Evolutionary conservation across 345 rosid genomes (phyloP).

Genomic region (Durio zibethinus): DNA sequence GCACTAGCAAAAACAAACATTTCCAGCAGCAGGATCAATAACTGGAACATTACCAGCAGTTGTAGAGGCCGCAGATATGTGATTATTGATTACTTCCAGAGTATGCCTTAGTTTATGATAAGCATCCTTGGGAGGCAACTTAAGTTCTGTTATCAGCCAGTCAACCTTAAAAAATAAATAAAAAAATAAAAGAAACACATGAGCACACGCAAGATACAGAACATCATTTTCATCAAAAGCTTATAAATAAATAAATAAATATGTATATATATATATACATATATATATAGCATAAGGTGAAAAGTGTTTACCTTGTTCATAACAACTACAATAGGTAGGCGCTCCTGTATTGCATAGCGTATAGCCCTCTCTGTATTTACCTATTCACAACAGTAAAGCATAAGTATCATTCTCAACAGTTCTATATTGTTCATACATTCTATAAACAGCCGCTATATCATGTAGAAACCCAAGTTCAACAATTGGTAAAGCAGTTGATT

Average conservation of each 20-base stretch:
- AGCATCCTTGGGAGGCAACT: slow-evolving; percentile 97
- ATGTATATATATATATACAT: no score
- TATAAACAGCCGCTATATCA: neutral
- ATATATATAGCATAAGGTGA: slow-evolving; percentile 1
- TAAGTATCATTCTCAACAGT: slow-evolving; percentile 8
- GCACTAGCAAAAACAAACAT: slow-evolving; percentile 97
- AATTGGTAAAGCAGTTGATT: slow-evolving; percentile 25
- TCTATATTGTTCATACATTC: neutral
- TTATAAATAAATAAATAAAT: no score
- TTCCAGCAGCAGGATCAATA: slow-evolving; percentile 89
- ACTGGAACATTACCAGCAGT: slow-evolving; percentile 81
- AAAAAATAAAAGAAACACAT: no score
- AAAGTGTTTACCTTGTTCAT: slow-evolving; percentile 65
- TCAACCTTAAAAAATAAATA: slow-evolving; percentile 64
- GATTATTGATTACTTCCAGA: slow-evolving; percentile 85
- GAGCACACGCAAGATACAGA: slow-evolving; percentile 3
- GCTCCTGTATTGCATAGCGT: slow-evolving; percentile 94
- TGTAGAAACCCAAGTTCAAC: neutral
- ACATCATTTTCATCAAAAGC: neutral
- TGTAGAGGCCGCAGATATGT: slow-evolving; percentile 83
- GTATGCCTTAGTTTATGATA: slow-evolving; percentile 95
- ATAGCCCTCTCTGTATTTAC: slow-evolving; percentile 98
- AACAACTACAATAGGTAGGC: slow-evolving; percentile 89
- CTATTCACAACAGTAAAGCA: slow-evolving; percentile 33
- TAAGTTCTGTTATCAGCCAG: slow-evolving; percentile 90